Percentiles rank a stretch among this genome's conserved stretches.
Evolutionary conservation across 1,139 yeast genomes (phyloP).

Genomic region (Pneumocystis carinii): DNA sequence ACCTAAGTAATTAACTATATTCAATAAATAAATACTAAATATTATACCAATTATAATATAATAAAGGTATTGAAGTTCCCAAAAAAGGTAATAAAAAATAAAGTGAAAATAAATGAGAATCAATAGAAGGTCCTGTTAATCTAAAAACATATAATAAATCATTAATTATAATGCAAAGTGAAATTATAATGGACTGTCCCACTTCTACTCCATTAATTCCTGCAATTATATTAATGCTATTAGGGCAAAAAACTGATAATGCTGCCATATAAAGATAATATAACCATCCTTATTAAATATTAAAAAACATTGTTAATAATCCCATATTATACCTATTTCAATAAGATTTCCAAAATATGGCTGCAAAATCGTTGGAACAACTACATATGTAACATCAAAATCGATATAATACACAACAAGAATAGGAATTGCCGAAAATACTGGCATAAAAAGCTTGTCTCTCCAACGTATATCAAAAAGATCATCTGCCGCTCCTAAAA

Average conservation of each 20-base stretch:
- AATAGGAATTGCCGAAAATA: constrained; percentile 83
- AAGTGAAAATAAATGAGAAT: constrained; percentile 69
- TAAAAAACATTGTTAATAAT: constrained; percentile 38
- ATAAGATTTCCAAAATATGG: constrained; percentile 17
- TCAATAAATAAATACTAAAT: neutral
- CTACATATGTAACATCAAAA: constrained; percentile 82
- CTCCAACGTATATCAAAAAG: constrained; percentile 93
- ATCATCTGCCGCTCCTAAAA: constrained; percentile 87
- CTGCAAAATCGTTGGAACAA: constrained; percentile 59
- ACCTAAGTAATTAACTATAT: constrained; percentile 19
- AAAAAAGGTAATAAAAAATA: constrained; percentile 70
- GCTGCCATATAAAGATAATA: constrained; percentile 86
- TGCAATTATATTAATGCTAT: constrained; percentile 89
- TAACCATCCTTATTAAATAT: constrained; percentile 38
- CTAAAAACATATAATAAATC: constrained; percentile 55
- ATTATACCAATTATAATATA: constrained; percentile 51
- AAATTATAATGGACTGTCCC: constrained; percentile 77
- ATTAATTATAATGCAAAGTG: constrained; percentile 53
- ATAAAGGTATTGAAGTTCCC: constrained; percentile 67
- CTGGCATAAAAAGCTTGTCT: constrained; percentile 89
- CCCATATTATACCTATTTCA: constrained; percentile 14
- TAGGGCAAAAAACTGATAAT: constrained; percentile 84
- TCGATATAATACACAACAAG: constrained; percentile 85
- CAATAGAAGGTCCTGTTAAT: constrained; percentile 46
- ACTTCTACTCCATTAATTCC: constrained; percentile 95